Evolutionary conservation across 768 basidiomycete species (phyloP), one percentile per base, ranked within the genome.

Genomic region (Termitomyces sp.): DNA sequence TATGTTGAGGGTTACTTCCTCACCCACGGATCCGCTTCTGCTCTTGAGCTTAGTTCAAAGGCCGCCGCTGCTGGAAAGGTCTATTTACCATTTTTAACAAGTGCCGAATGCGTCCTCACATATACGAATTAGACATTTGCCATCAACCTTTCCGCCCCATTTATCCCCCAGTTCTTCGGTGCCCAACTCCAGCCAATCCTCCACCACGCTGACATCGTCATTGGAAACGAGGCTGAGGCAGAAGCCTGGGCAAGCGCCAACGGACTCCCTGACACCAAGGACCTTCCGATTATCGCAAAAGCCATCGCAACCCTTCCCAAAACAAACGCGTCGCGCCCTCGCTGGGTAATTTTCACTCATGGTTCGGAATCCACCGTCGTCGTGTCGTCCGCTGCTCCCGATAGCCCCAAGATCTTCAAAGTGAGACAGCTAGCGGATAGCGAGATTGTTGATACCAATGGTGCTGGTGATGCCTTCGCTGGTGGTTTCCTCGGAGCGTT

Each of bases 1-100:
- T 99, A 99, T 75, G 84, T 98, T 58, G 96, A 93, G 65, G 96
- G 96, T 8, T 99, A 88, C 78, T 98, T 99, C 85, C 80, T 98
- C 56, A 96, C 96, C 17, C 96, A 99, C 67, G 96, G 97, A 44
- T 68, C 80, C 54, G 82, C 84, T 53, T 78, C 81, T 54, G 84
- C 83, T 47, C 71, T 91, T 38, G 77, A 86, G 64, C 73, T 98
- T 58, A 84, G 87, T 71, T 84, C 88, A 68, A 85, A 87, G 59
- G 88, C 92, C 4, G 82, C 89, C 9, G 77, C 74, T 37, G 79
- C 80, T 17, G 82, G 84, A 62, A 98, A 97, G 82, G 92, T 87
- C 53, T 62, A 40, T 8, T 34, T 42, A 22, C 56, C 38, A 50
- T 46, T 41, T 45, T 24, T 17, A 7, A 19, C 22, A n/a, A 40